phyloP scores from a whole-genome alignment of 306 rosid genomes.

The Vicia sativa region DNA sequence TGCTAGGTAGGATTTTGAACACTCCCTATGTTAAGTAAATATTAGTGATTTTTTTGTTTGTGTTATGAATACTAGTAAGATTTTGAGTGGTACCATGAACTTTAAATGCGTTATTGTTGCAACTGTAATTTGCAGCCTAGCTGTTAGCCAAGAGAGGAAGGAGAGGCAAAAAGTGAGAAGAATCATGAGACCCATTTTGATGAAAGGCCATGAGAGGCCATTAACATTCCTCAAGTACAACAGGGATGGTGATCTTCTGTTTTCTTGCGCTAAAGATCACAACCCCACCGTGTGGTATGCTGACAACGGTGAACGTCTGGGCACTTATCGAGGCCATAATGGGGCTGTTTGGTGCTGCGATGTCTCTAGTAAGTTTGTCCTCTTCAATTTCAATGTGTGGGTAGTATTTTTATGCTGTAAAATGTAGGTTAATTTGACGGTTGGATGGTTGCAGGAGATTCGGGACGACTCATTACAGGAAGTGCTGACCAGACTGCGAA shows the following conservation, averaged over 20 bases:
- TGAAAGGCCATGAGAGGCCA: conserved; percentile 99
- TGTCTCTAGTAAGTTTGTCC: conserved; percentile 61
- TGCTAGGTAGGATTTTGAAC: no score
- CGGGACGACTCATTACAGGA: conserved; percentile 65
- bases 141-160: neutral
- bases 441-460: conserved; percentile 53
- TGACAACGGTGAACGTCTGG: conserved; percentile 92
- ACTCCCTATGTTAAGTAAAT: no score
- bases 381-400: neutral
- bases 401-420: neutral
- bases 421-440: neutral
- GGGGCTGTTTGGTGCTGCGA: conserved; percentile 99
- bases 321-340: conserved; percentile 88
- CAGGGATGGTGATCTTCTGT: conserved; percentile 87
- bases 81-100: no score
- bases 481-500: conserved; percentile 86
- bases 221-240: conserved; percentile 84
- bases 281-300: conserved; percentile 94
- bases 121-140: neutral
- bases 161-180: neutral
- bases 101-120: neutral
- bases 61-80: no score
- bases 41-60: no score
- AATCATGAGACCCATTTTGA: conserved; percentile 88
- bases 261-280: conserved; percentile 89